Percentiles rank a stretch among this genome's conserved stretches.
These are phyloP conservation scores for Aspergillus campestris DNA, from an alignment of 495 filamentous ascomycete genomes.

Conservation along the genomic window DNA sequence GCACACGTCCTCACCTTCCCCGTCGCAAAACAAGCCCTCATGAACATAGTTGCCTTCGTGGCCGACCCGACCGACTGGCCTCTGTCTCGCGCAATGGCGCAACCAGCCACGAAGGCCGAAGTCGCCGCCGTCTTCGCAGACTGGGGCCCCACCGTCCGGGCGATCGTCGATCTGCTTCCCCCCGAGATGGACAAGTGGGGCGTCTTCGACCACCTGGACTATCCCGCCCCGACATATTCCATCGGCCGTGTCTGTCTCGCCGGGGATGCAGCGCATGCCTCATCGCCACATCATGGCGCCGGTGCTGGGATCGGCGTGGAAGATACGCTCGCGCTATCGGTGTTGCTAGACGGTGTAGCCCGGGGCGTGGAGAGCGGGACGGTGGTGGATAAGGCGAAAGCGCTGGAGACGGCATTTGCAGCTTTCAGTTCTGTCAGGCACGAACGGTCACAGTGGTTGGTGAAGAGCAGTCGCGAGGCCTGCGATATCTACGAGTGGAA, in stretches of 20 bases:
- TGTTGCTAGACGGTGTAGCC: slow-evolving; percentile 15
- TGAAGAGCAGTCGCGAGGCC: slow-evolving; percentile 20
- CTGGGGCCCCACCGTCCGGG: slow-evolving; percentile 30
- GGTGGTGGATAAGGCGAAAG: not conserved
- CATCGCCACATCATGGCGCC: slow-evolving; percentile 41
- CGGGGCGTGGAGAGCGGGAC: not conserved
- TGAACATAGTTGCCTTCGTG: slow-evolving; percentile 44
- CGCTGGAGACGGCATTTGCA: slow-evolving; percentile 9
- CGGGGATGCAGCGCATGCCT: slow-evolving; percentile 41
- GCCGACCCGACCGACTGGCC: slow-evolving; percentile 31
- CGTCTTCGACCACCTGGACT: slow-evolving; percentile 43
- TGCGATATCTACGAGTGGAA: slow-evolving; percentile 21
- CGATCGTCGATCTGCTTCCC: slow-evolving; percentile 33
- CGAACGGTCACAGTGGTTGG: slow-evolving; percentile 23
- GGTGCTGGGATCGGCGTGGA: slow-evolving; percentile 50
- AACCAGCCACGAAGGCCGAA: slow-evolving; percentile 17
- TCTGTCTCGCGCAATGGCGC: slow-evolving; percentile 11
- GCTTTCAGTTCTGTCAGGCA: slow-evolving; percentile 11
- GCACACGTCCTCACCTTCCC: slow-evolving; percentile 42
- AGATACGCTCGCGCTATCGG: slow-evolving; percentile 35
- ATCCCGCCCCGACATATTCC: slow-evolving; percentile 32
- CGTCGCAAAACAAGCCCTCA: slow-evolving; percentile 21
- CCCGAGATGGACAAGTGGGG: slow-evolving; percentile 45
- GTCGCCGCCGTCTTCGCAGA: slow-evolving; percentile 16
- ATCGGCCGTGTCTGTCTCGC: slow-evolving; percentile 35